Conservation (phyloP, 1,284 basidiomycete species). For the Cutaneotrichosporon dermatis region DNA sequence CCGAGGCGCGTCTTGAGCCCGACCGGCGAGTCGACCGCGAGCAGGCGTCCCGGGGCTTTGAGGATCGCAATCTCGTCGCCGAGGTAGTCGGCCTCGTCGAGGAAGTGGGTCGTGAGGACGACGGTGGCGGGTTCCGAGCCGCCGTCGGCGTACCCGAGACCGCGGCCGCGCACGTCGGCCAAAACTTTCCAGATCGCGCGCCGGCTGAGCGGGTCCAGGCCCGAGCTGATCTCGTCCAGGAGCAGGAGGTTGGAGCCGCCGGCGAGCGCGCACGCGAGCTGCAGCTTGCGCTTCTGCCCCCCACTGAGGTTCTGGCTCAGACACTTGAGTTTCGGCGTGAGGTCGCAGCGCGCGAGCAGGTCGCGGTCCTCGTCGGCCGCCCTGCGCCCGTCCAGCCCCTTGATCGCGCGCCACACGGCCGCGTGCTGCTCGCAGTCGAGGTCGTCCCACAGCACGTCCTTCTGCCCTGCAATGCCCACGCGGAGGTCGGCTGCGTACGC, state of each 20-base stretch:
- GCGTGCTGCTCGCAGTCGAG: slow-evolving; percentile 69
- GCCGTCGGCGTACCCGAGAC: neutral
- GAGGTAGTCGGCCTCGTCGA: slow-evolving; percentile 74
- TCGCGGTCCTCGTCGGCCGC: slow-evolving; percentile 53
- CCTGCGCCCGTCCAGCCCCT: slow-evolving; percentile 50
- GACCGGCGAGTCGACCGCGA: slow-evolving; percentile 69
- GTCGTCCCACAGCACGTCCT: slow-evolving; percentile 75
- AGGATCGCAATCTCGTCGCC: slow-evolving; percentile 71
- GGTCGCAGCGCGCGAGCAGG: slow-evolving; percentile 64
- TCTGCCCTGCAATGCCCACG: slow-evolving; percentile 73
- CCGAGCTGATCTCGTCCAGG: slow-evolving; percentile 69
- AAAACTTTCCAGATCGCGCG: slow-evolving; percentile 71
- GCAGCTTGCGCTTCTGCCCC: slow-evolving; percentile 75
- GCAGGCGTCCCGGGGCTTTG: slow-evolving; percentile 66
- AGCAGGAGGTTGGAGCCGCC: slow-evolving; percentile 62
- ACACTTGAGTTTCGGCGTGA: slow-evolving; percentile 62
- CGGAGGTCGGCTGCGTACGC: slow-evolving; percentile 53
- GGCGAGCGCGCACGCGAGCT: slow-evolving; percentile 69
- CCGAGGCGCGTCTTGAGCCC: slow-evolving; percentile 66
- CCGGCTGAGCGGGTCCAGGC: slow-evolving; percentile 71
- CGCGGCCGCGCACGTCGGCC: slow-evolving; percentile 57
- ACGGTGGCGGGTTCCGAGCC: slow-evolving; percentile 54
- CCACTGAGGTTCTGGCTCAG: slow-evolving; percentile 65
- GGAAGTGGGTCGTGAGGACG: slow-evolving; percentile 66
- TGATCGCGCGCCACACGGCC: slow-evolving; percentile 67